Evolutionary conservation across 805 yeast genomes (phyloP).

Genomic region (Yarrowia bubula): DNA sequence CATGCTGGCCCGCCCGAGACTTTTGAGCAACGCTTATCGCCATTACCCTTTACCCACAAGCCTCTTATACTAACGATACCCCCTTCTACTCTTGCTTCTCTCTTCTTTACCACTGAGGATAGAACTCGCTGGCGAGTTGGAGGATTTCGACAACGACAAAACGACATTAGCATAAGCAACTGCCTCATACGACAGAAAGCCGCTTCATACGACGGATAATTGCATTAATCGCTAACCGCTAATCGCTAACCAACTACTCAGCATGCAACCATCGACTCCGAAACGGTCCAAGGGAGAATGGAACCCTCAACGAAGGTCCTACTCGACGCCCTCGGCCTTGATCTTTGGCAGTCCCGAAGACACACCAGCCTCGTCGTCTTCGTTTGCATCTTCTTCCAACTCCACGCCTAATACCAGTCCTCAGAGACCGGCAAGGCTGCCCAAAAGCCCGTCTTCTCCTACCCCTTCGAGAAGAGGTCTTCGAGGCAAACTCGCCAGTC

Average conservation of each 20-base stretch:
- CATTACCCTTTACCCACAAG: not conserved
- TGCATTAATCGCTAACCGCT: not conserved
- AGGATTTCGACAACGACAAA: slow-evolving; percentile 17
- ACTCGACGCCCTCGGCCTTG: slow-evolving; percentile 13
- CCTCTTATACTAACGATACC: slow-evolving; percentile 26
- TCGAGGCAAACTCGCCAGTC: slow-evolving; percentile 21
- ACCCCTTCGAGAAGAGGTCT: slow-evolving; percentile 16
- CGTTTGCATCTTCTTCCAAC: slow-evolving; percentile 14
- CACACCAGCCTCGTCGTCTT: slow-evolving; percentile 1
- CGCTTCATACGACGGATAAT: not conserved
- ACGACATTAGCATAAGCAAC: not conserved
- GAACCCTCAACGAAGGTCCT: slow-evolving; percentile 1
- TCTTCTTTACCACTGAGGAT: slow-evolving; percentile 10
- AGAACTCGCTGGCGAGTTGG: slow-evolving; percentile 27
- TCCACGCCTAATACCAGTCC: slow-evolving; percentile 21
- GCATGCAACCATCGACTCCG: slow-evolving; percentile 16
- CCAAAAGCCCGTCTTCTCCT: slow-evolving; percentile 20
- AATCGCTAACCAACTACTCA: not conserved
- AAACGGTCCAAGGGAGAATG: slow-evolving; percentile 17
- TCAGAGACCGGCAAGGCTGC: not conserved
- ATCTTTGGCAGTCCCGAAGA: slow-evolving; percentile 19
- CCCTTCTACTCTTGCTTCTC: not conserved
- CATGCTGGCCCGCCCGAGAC: slow-evolving; percentile 5
- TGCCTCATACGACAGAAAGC: slow-evolving; percentile 17
- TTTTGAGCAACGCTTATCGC: slow-evolving; percentile 3